Evolutionary conservation across 202 grass and related monocot genomes (phyloP), one percentile per base, ranked within the genome.

Genomic region (Zoysia matrella): DNA sequence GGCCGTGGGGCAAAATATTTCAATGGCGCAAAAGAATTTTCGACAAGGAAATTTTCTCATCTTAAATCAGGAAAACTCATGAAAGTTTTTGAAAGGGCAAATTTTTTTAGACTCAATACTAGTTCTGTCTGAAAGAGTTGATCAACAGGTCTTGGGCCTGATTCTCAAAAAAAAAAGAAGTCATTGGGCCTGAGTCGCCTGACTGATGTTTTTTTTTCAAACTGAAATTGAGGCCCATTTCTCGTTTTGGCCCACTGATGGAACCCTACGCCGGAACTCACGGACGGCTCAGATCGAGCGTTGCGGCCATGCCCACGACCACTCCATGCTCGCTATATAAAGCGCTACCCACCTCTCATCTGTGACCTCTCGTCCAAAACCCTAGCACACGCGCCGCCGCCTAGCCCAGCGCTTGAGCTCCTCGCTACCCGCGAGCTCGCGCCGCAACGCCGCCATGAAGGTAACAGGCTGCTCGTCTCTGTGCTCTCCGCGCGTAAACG

Each of bases 361-460:
- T 63, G 11, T 30, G 0, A 47, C 30, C 75, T 72, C 78, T 79
- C 54, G 56, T 65, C 45, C 74, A 69, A 83, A 91, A 88, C 82
- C 91, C 91, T 91, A 91, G 78, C 10, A n/a, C 64, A 41, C 8
- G 80, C 79, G 88, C 79, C 83, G 56, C 78, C 64, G 63, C 55
- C 70, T 67, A 60, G 2, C 8, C 44, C 74, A 71, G 46, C 52
- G 69, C 79, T 67, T 41, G 60, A 63, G 67, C 66, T 77, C 60
- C 70, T 88, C 73, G 78, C 88, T 47, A 41, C 56, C 84, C 39
- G 69, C 76, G 91, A 90, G 82, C 76, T 61, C 63, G 36, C 67
- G 69, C 51, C n/a, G n/a, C 62, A 47, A 11, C 83, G 68, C 43
- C 36, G 30, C 67, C 48, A 93, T 93, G 91, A 93, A 93, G 91